Conservation (phyloP, 139 green algal species). For the Nannochloris sp. region DNA sequence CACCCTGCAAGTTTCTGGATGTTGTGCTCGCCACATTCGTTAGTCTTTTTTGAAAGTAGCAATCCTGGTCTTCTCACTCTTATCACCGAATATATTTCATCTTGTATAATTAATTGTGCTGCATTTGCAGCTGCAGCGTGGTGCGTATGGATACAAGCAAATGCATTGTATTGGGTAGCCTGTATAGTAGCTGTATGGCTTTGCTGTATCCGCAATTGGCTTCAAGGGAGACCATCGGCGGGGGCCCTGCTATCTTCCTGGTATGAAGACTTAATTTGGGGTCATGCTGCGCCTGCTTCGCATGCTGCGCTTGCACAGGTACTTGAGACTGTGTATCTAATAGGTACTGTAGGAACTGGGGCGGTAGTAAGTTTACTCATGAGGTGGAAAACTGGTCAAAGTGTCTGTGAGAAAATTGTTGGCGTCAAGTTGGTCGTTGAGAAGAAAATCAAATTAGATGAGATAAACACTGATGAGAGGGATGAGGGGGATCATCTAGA, state of each 20-base stretch:
- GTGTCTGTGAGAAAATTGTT: background rate
- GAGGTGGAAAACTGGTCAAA: background rate
- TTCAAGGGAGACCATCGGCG: background rate
- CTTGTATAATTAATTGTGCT: background rate
- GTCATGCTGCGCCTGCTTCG: background rate
- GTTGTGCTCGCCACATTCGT: background rate
- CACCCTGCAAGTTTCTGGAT: background rate
- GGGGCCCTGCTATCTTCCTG: background rate
- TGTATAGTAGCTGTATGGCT: background rate
- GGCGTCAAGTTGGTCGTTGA: background rate
- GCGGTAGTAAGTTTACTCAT: background rate
- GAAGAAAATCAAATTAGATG: background rate
- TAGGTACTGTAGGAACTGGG: background rate
- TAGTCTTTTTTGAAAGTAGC: background rate
- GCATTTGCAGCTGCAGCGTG: background rate
- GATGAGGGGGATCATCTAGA: too few species aligned
- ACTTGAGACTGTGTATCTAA: conserved; percentile 6
- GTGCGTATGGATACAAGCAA: background rate
- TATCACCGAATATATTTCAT: background rate
- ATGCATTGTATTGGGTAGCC: background rate
- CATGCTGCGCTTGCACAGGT: background rate
- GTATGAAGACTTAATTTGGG: background rate
- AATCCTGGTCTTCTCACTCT: background rate
- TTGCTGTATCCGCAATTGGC: background rate
- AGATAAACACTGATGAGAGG: background rate